Percentiles rank a stretch among this genome's conserved stretches.
Evolutionary conservation across 2,329 filamentous ascomycete species (phyloP).

Genomic region (Zelopaecilomyces penicillatus): DNA sequence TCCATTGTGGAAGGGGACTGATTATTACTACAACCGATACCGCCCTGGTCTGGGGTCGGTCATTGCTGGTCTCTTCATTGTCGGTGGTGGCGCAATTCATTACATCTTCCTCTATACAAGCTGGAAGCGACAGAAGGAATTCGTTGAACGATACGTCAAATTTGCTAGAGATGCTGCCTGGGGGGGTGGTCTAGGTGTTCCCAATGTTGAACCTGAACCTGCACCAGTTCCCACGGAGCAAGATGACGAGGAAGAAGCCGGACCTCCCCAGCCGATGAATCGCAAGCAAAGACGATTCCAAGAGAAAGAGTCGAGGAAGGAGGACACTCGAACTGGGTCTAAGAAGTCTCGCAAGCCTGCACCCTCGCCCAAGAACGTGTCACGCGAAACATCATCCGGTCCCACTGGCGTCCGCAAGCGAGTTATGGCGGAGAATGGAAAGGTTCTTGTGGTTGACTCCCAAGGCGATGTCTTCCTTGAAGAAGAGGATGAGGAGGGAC

Average conservation of each 20-base stretch:
- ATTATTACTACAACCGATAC: slow-evolving; percentile 96
- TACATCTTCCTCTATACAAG: slow-evolving; percentile 78
- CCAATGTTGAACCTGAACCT: slow-evolving; percentile 48
- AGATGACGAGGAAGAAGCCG: slow-evolving; percentile 41
- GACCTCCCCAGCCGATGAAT: slow-evolving; percentile 57
- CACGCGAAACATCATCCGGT: slow-evolving; percentile 44
- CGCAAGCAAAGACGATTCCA: slow-evolving; percentile 80
- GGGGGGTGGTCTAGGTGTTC: slow-evolving; percentile 72
- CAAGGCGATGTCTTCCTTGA: slow-evolving; percentile 92
- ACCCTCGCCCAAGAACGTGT: slow-evolving; percentile 10
- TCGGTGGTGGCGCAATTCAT: slow-evolving; percentile 77
- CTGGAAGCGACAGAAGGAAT: slow-evolving; percentile 85
- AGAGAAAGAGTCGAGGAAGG: slow-evolving; percentile 73
- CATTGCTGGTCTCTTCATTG: slow-evolving; percentile 69
- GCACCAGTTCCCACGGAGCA: slow-evolving; percentile 34
- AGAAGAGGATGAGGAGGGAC: slow-evolving; percentile 79
- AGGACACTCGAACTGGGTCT: slow-evolving; percentile 47
- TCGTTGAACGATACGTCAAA: slow-evolving; percentile 83
- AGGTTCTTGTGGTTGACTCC: slow-evolving; percentile 86
- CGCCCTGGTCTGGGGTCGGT: slow-evolving; percentile 84
- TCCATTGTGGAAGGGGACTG: slow-evolving; percentile 91
- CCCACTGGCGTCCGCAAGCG: slow-evolving; percentile 69
- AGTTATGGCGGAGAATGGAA: slow-evolving; percentile 89
- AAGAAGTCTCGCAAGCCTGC: slow-evolving; percentile 36
- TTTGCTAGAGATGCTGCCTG: slow-evolving; percentile 83